These are phyloP conservation scores for Sanghuangporus baumii DNA, from an alignment of 1,284 basidiomycete species.

Conservation along the genomic window DNA sequence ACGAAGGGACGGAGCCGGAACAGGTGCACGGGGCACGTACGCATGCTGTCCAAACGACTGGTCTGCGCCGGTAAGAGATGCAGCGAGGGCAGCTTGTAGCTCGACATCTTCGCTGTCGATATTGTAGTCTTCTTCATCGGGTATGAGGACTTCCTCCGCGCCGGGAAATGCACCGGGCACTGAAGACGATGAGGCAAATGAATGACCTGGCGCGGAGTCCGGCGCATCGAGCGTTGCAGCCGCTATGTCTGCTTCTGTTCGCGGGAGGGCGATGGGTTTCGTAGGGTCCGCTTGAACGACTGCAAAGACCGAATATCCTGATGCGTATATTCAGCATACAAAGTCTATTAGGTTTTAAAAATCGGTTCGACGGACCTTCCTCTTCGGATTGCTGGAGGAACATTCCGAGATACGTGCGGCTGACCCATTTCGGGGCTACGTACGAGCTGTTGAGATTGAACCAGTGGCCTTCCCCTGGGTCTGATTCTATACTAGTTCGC, in stretches of 20 bases:
- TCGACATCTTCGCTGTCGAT: conserved; percentile 84
- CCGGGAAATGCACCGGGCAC: conserved; percentile 1
- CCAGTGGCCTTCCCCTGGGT: conserved; percentile 66
- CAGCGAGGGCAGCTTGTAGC: conserved; percentile 80
- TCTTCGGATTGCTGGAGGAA: conserved; percentile 82
- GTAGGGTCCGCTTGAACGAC: conserved; percentile 53
- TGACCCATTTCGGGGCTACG: conserved; percentile 73
- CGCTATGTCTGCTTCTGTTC: conserved; percentile 59
- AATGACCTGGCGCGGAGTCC: conserved; percentile 28
- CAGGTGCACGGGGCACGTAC: background rate
- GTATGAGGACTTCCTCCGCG: conserved; percentile 6
- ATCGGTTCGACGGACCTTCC: conserved; percentile 46
- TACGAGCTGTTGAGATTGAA: conserved; percentile 88
- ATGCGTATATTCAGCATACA: background rate
- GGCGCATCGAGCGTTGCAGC: conserved; percentile 42
- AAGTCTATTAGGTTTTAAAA: background rate
- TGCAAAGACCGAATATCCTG: conserved; percentile 88
- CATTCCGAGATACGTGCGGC: conserved; percentile 79
- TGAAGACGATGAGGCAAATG: background rate
- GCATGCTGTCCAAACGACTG: background rate
- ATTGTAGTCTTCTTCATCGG: conserved; percentile 28
- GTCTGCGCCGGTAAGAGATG: conserved; percentile 47
- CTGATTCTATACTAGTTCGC: conserved; percentile 33
- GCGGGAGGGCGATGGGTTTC: conserved; percentile 45
- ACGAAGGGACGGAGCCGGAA: conserved; percentile 6